Conservation (phyloP, 225 moss, liverwort and hornwort species). For the Neckera pumila region DNA sequence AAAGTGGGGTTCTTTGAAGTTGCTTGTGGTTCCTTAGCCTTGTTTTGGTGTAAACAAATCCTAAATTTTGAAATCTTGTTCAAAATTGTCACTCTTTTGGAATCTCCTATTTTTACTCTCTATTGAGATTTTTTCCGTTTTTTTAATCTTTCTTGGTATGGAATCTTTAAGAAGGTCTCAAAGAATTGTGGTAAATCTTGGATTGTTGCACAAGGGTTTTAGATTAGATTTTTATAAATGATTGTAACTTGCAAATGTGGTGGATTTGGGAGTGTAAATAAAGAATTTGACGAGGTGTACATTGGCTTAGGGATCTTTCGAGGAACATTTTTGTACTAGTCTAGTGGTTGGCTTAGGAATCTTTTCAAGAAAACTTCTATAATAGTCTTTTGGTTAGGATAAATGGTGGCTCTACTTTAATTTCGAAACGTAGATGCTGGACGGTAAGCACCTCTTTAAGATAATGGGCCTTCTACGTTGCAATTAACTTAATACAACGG, state of each 20-base stretch:
- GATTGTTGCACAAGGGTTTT: not conserved
- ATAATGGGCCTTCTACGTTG: too few species aligned
- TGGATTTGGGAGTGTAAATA: not conserved
- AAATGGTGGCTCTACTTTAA: too few species aligned
- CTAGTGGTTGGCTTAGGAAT: too few species aligned
- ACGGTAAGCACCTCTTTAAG: too few species aligned
- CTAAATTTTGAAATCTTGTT: not conserved
- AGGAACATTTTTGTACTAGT: too few species aligned
- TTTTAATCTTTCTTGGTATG: not conserved
- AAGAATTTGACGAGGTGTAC: not conserved
- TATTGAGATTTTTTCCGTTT: too few species aligned
- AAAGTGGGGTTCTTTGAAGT: not conserved
- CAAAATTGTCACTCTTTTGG: accelerated
- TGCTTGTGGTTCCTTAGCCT: too few species aligned
- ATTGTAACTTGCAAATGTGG: accelerated
- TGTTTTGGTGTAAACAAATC: accelerated
- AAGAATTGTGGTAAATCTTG: not conserved
- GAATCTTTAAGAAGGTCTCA: not conserved
- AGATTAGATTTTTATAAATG: not conserved
- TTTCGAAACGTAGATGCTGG: too few species aligned
- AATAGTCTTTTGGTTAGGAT: too few species aligned
- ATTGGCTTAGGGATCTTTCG: accelerated
- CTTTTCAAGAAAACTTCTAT: too few species aligned
- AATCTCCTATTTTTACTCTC: too few species aligned
- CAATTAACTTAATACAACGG: too few species aligned